Evolutionary conservation across 2,329 filamentous ascomycete species (phyloP).

Genomic region (Ceratocystiopsis sp.): DNA sequence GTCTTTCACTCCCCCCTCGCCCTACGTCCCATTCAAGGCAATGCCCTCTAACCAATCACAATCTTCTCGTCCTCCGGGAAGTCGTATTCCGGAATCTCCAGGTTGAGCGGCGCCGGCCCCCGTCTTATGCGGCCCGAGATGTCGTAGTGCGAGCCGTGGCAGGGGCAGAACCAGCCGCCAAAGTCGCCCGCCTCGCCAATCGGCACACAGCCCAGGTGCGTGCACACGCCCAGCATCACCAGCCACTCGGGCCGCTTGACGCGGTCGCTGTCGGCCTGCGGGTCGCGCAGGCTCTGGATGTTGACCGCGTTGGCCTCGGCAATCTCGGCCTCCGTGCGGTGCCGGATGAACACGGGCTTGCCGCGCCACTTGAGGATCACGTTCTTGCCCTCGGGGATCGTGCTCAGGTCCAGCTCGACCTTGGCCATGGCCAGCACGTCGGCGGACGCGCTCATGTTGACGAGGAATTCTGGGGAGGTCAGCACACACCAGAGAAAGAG

Average conservation of each 20-base stretch:
- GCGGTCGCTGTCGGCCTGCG: constrained; percentile 77
- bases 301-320: constrained; percentile 83
- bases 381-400: constrained; percentile 99
- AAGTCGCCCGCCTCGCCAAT: constrained; percentile 97
- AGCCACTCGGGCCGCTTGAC: constrained; percentile 98
- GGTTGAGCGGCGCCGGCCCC: constrained; percentile 91
- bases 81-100: constrained; percentile 84
- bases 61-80: constrained; percentile 83
- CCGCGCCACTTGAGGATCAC: constrained; percentile 99
- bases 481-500: no score
- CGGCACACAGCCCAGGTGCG: constrained; percentile 95
- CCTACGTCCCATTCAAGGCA: no score
- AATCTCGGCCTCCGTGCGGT: constrained; percentile 88
- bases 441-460: constrained; percentile 99
- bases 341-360: constrained; percentile 99
- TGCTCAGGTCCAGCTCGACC: constrained; percentile 85
- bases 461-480: constrained; percentile 66
- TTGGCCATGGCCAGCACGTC: constrained; percentile 98
- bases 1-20: not conserved
- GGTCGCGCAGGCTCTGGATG: constrained; percentile 71
- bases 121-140: constrained; percentile 97
- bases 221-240: constrained; percentile 98
- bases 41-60: constrained; percentile 64
- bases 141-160: constrained; percentile 99
- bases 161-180: constrained; percentile 99